Conservation (phyloP, 768 basidiomycete genomes). For the Vararia minispora region DNA sequence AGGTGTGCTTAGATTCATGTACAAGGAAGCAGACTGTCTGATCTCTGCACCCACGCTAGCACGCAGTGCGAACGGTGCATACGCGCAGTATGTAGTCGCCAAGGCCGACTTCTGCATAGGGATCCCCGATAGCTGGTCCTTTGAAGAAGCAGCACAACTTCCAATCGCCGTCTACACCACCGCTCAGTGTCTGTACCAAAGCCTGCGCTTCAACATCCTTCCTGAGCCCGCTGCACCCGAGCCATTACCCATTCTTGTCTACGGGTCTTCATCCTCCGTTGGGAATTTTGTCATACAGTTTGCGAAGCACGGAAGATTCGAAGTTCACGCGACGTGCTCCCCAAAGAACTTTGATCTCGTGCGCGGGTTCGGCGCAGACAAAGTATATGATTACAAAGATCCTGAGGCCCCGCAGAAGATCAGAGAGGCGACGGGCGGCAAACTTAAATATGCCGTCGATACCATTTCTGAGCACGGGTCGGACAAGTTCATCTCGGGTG, state of each 20-base stretch:
- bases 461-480: constrained; percentile 6
- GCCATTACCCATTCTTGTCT: constrained; percentile 18
- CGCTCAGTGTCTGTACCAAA: background rate
- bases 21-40: too few relatives aligned
- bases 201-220: background rate
- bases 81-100: constrained; percentile 19
- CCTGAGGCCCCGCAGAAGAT: constrained; percentile 17
- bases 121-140: background rate
- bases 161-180: background rate
- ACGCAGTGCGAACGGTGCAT: constrained; percentile 16
- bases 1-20: constrained; percentile 15
- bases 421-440: constrained; percentile 12
- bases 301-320: constrained; percentile 20
- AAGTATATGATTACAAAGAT: constrained; percentile 20
- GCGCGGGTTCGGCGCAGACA: constrained; percentile 23
- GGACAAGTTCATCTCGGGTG: constrained; percentile 2
- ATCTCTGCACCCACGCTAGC: background rate
- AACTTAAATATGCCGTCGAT: constrained; percentile 13
- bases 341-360: constrained; percentile 21
- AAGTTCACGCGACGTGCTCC: constrained; percentile 24
- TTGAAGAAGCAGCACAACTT: constrained; percentile 2
- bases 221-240: background rate
- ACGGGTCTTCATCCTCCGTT: constrained; percentile 9
- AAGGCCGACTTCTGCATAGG: constrained; percentile 12
- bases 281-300: constrained; percentile 22